Evolutionary conservation across 768 basidiomycete genomes (phyloP).

Genomic region (Xerocomellus dryophilus): DNA sequence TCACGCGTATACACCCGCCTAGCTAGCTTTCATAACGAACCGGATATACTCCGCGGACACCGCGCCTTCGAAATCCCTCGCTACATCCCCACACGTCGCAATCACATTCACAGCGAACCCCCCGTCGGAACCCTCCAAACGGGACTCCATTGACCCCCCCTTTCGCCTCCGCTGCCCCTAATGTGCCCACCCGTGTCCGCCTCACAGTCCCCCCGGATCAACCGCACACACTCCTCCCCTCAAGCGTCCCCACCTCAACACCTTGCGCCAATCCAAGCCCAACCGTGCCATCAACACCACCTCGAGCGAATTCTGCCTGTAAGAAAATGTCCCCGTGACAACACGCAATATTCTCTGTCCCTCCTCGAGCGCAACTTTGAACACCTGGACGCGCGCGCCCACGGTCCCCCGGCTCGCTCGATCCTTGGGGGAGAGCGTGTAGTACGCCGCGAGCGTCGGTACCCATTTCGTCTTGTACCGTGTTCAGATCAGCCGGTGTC

Average conservation of each 20-base stretch:
- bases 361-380: constrained; percentile 44
- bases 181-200: constrained; percentile 10
- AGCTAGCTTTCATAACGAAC: constrained; percentile 61
- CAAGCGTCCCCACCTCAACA: constrained; percentile 41
- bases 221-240: constrained; percentile 57
- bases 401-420: constrained; percentile 21
- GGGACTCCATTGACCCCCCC: constrained; percentile 49
- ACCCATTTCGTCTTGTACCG: constrained; percentile 45
- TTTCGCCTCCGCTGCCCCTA: constrained; percentile 26
- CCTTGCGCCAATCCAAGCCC: constrained; percentile 50
- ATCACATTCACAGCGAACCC: constrained; percentile 55
- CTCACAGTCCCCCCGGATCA: constrained; percentile 34
- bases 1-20: constrained; percentile 46
- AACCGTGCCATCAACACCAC: constrained; percentile 57
- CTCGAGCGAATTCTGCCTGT: constrained; percentile 60
- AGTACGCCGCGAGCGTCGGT: constrained; percentile 55
- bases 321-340: constrained; percentile 62
- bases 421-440: constrained; percentile 28
- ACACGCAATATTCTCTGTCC: constrained; percentile 50
- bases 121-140: constrained; percentile 51
- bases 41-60: constrained; percentile 44
- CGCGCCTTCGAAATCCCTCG: constrained; percentile 41
- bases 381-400: constrained; percentile 39
- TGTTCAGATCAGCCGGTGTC: constrained; percentile 6
- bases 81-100: constrained; percentile 37